Evolutionary conservation across 2,329 filamentous ascomycete genomes (phyloP), one percentile per base, ranked within the genome.

Genomic region (Trichoderma endophyticum): DNA sequence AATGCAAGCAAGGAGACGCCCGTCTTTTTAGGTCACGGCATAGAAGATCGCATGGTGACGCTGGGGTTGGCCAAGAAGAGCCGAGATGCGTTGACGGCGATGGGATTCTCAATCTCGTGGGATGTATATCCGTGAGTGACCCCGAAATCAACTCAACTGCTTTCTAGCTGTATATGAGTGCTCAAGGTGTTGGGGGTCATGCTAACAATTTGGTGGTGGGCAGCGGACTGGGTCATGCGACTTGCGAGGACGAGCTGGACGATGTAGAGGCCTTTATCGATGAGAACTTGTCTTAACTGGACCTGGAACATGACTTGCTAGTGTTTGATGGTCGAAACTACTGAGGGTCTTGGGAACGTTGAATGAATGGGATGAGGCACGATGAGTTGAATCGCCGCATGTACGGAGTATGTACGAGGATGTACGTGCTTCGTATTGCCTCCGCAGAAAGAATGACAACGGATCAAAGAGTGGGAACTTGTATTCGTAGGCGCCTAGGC

Each of bases 11-110:
- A 90, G 81, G 86, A 91, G 36, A 97, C 93, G 1, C 91, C 92
- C 1, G 90, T 97, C 73, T 93, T 95, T 81, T 91, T 97, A 89
- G 93, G 88, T 9, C 95, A 98, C 77, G 95, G 95, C 14, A 86
- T 90, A 73, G 83, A 83, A 1, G 95, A 98, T 80, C 86, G 86
- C 11, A 84, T 97, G 6, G 92, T 97, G 9, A 86, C 85, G 75
- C 86, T 89, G 54, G 82, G 86, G 67, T 91, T 92, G 82, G 94
- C 93, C 18, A 82, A 88, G 79, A 80, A 84, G 82, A 93, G 91
- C 21, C 88, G 87, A 2, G 86, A 92, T 51, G 79, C 86, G 67
- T 81, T 97, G 70, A 88, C 88, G 79, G 86, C 87, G 56, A 81
- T 89, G 80, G 93, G 93, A 0, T 91, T 91, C 79, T 86, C 91